phyloP scores from a whole-genome alignment of 257 asterid species.

The Jaltomata sinuosa region DNA sequence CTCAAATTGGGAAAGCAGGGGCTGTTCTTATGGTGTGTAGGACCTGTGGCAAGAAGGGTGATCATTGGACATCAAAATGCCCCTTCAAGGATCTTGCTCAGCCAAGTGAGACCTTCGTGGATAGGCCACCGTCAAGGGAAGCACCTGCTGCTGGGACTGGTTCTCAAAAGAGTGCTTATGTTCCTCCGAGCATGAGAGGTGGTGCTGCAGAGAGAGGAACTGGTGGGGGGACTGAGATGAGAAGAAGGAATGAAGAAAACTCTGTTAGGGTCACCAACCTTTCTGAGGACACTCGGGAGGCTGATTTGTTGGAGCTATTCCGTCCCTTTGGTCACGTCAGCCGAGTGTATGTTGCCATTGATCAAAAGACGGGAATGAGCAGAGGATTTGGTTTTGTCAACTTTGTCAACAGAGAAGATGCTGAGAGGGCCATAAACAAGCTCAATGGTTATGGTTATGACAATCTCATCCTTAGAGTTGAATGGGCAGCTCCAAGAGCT shows the following conservation, averaged over 20 bases:
- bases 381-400: slow-evolving; percentile 91
- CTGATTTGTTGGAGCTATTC: slow-evolving; percentile 80
- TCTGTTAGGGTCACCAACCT: slow-evolving; percentile 90
- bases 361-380: slow-evolving; percentile 74
- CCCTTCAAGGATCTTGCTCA: slow-evolving; percentile 90
- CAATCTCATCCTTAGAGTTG: slow-evolving; percentile 87
- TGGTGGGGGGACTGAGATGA: slow-evolving; percentile 55
- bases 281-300: slow-evolving; percentile 90
- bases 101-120: slow-evolving; percentile 46
- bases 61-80: slow-evolving; percentile 93
- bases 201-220: slow-evolving; percentile 38
- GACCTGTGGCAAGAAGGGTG: slow-evolving; percentile 90
- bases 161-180: slow-evolving; percentile 46
- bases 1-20: slow-evolving; percentile 46
- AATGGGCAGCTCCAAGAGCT: slow-evolving; percentile 95
- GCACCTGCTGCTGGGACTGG: slow-evolving; percentile 9
- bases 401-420: slow-evolving; percentile 78
- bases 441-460: slow-evolving; percentile 92
- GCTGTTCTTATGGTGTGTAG: slow-evolving; percentile 91
- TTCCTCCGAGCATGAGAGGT: slow-evolving; percentile 75
- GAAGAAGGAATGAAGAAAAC: slow-evolving; percentile 86
- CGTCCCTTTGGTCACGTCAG: slow-evolving; percentile 78
- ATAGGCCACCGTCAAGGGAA: slow-evolving; percentile 57
- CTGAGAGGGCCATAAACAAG: slow-evolving; percentile 87
- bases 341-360: slow-evolving; percentile 76